A percentile compares a stretch with the other conserved stretches of the same genome.
phyloP scores from a whole-genome alignment of 2,329 filamentous ascomycete genomes.

The Knoxdaviesia capensis region DNA sequence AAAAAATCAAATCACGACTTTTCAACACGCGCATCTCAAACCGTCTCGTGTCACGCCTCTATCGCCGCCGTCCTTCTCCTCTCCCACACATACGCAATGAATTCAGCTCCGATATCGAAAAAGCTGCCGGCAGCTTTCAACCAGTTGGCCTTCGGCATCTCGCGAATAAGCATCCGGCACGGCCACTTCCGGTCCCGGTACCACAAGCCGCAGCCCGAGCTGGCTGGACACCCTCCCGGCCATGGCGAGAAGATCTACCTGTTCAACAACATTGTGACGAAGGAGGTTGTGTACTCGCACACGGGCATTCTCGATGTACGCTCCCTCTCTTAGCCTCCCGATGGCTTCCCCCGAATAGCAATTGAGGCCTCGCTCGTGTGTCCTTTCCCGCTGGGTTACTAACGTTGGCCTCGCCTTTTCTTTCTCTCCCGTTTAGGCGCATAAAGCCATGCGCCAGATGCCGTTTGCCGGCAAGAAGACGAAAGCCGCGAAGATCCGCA shows the following conservation, averaged over 20 bases:
- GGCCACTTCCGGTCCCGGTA: constrained; percentile 10
- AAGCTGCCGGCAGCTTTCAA: constrained; percentile 9
- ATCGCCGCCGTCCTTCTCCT: neutral
- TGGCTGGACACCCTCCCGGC: constrained; percentile 12
- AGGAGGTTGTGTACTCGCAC: constrained; percentile 33
- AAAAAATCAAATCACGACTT: neutral
- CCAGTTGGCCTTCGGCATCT: constrained; percentile 20
- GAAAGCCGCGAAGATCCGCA: constrained; percentile 39
- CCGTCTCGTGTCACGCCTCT: neutral
- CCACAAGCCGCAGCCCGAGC: constrained; percentile 7
- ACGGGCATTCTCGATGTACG: constrained; percentile 23
- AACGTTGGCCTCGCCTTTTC: neutral
- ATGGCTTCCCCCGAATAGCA: too few species aligned
- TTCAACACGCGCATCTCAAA: neutral
- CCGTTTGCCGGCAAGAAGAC: constrained; percentile 50
- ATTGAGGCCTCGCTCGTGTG: too few species aligned
- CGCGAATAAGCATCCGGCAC: constrained; percentile 21
- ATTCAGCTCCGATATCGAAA: constrained; percentile 12
- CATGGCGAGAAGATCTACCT: constrained; percentile 40
- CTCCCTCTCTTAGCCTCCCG: too few species aligned
- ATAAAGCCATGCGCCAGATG: constrained; percentile 32
- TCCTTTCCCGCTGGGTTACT: too few species aligned
- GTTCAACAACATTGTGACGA: constrained; percentile 26
- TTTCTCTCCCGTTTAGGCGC: constrained; percentile 9
- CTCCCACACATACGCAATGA: constrained; percentile 9